Evolutionary conservation across 2,329 filamentous ascomycete genomes (phyloP), one percentile per base, ranked within the genome.

Genomic region (Elsinoe necatrix): DNA sequence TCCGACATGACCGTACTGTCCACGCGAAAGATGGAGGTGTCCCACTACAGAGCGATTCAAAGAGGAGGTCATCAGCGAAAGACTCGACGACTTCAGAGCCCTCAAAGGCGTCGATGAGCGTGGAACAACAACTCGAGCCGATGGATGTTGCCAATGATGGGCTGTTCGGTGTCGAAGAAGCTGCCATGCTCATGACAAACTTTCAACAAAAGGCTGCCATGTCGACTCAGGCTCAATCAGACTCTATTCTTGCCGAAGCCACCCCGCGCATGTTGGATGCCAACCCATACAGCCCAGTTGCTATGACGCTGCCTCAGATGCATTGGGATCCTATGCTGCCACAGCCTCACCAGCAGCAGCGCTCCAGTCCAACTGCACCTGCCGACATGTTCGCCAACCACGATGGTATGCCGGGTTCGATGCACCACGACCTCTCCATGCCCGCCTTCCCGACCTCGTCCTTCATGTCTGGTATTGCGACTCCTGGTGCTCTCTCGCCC

Each of bases 151-250:
- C 85, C 74, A 88, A 85, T 71, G 92, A 96, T 71, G 86, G 85
- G 70, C 86, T 92, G 74, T 91, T 96, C 68, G 93, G 96, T 71
- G 87, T 96, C 68, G 92, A 98, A 79, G 90, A 92, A 66, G 93
- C 93, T 64, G 93, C 93, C 64, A 96, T 97, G 89, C 83, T 98
- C 71, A 95, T 98, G 77, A 93, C 92, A 69, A 91, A 97, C 75
- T 86, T 97, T 69, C 92, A 95, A 75, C 90, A 96, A 77, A 96
- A 96, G 78, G 68, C 68, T 16, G 91, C 85, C 66, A 92, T 91
- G 73, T 85, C 82, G 58, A 78, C 83, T 83, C 65, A 89, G 83
- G 75, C 78, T 31, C 77, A 72, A 65, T 71, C 76, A 60, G 80
- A 82, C 67, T 84, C 87, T 70, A 77, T 85, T 62, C 91, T 88